phyloP scores from a whole-genome alignment of 371 early-diverging fungal species.

The Mucor circinelloides region DNA sequence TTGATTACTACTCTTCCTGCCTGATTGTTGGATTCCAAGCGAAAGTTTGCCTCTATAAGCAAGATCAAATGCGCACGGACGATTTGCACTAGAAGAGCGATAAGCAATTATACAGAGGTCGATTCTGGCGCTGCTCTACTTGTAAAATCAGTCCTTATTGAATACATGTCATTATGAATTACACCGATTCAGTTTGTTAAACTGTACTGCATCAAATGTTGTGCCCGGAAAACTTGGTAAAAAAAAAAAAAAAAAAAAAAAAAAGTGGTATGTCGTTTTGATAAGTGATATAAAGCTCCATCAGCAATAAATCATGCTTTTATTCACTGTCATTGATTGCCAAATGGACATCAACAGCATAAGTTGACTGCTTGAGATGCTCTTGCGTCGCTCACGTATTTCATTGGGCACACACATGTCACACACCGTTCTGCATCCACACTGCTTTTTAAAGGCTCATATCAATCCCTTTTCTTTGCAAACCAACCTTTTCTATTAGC shows the following conservation, averaged over 20 bases:
- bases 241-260: too few species aligned
- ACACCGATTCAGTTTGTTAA: not conserved
- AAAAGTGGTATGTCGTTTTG: too few species aligned
- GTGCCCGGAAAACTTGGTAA: not conserved
- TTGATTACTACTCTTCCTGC: too few species aligned
- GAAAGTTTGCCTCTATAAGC: too few species aligned
- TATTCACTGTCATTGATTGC: too few species aligned
- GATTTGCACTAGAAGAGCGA: not conserved
- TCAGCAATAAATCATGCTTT: not conserved
- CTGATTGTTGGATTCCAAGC: not conserved
- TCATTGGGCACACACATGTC: not conserved
- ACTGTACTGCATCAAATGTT: not conserved
- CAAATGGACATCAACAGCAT: not conserved
- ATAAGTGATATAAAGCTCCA: too few species aligned
- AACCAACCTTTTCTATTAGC: not conserved
- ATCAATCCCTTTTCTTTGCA: not conserved
- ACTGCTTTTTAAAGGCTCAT: not conserved
- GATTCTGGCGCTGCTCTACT: not conserved
- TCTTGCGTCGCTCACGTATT: not conserved
- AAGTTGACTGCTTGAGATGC: not conserved
- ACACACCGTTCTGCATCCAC: not conserved
- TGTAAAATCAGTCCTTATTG: not conserved
- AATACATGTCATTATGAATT: not conserved
- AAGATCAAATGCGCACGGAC: not conserved
- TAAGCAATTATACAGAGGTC: not conserved